These are phyloP conservation scores for Ensete ventricosum DNA, from an alignment of 176 grass and related monocot species.

Conservation along the genomic window DNA sequence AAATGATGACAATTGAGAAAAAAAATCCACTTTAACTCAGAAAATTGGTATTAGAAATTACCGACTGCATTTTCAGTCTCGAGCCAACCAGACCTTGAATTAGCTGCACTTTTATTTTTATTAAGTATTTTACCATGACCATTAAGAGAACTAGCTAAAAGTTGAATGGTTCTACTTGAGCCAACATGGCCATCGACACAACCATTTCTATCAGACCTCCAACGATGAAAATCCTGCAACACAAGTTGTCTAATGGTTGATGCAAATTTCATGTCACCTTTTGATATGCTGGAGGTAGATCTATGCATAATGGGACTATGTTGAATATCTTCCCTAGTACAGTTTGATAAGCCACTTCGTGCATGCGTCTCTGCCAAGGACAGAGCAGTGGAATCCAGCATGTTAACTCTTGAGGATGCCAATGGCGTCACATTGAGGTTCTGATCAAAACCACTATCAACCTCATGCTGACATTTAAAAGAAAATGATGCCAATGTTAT, in stretches of 20 bases:
- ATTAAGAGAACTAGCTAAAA: constrained; percentile 49
- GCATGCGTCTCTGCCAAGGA: constrained; percentile 26
- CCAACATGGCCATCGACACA: constrained; percentile 41
- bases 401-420: constrained; percentile 39
- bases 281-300: constrained; percentile 38
- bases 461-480: constrained; percentile 42
- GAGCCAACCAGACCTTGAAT: constrained; percentile 43
- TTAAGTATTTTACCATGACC: constrained; percentile 41
- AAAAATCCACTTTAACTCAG: not conserved
- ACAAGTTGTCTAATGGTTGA: constrained; percentile 42
- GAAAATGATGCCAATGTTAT: not conserved
- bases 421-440: constrained; percentile 64
- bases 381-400: constrained; percentile 31
- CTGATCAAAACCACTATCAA: constrained; percentile 42
- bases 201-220: constrained; percentile 15
- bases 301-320: constrained; percentile 14
- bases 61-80: constrained; percentile 49
- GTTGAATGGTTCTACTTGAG: constrained; percentile 61
- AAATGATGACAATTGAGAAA: not conserved
- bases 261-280: constrained; percentile 51
- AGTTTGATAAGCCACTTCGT: constrained; percentile 45
- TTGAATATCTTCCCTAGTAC: constrained; percentile 33
- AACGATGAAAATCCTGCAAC: constrained; percentile 35
- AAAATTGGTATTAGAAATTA: constrained; percentile 29
- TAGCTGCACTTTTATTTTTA: constrained; percentile 19